Conservation (phyloP, 768 basidiomycete genomes). For the Tephrocybe sp. region DNA sequence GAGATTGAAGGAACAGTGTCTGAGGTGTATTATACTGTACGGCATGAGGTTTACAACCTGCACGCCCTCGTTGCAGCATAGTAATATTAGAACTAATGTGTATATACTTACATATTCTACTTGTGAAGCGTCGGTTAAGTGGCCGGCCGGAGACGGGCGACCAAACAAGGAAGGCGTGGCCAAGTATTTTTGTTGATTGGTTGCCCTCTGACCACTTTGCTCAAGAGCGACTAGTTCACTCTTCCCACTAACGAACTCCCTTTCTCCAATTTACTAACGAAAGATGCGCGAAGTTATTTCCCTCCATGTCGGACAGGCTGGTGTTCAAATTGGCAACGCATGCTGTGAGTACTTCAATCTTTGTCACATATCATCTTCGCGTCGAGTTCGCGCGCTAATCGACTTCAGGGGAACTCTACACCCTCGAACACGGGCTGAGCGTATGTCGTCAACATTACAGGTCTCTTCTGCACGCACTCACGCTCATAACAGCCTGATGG, state of each 20-base stretch:
- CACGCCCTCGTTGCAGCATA: conserved; percentile 85
- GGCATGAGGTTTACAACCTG: conserved; percentile 85
- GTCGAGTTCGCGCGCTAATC: conserved; percentile 38
- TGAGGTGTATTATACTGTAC: conserved; percentile 85
- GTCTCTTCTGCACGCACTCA: conserved; percentile 18
- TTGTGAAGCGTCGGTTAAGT: conserved; percentile 14
- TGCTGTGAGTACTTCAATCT: conserved; percentile 72
- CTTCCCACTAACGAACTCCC: conserved; percentile 13
- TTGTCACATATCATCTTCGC: conserved; percentile 29
- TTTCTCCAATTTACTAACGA: conserved; percentile 19
- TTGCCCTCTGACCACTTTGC: conserved; percentile 33
- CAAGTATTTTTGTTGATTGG: conserved; percentile 25
- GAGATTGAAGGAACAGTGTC: conserved; percentile 90
- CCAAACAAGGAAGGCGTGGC: conserved; percentile 26
- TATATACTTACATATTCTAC: too few relatives aligned
- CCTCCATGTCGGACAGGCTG: conserved; percentile 98
- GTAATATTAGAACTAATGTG: too few relatives aligned
- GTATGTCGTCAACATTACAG: conserved; percentile 48
- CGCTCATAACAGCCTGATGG: conserved; percentile 76
- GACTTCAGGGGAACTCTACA: conserved; percentile 92
- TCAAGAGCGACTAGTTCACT: conserved; percentile 19
- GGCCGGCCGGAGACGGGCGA: conserved; percentile 19
- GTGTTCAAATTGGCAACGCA: conserved; percentile 97
- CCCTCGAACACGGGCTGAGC: conserved; percentile 96
- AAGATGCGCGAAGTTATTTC: conserved; percentile 97